Percentiles rank a stretch among this genome's conserved stretches.
These are phyloP conservation scores for Fonsecaea erecta DNA, from an alignment of 2,329 filamentous ascomycete species.

Conservation along the genomic window DNA sequence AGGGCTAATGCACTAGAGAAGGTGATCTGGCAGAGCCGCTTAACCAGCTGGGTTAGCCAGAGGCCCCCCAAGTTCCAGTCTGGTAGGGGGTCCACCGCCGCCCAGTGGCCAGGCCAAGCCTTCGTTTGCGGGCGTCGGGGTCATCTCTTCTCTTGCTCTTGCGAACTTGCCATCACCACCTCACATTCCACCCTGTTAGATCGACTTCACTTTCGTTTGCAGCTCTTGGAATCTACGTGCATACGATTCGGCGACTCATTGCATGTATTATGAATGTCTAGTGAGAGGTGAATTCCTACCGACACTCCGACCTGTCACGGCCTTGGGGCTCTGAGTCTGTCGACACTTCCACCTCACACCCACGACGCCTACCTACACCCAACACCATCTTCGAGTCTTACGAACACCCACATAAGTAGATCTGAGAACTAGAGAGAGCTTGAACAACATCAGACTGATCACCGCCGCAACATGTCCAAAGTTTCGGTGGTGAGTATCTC, in stretches of 20 bases:
- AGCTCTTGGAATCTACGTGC: not conserved
- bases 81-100: not conserved
- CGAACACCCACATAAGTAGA: not conserved
- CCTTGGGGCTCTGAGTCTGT: not conserved
- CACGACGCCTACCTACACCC: not conserved
- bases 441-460: not conserved
- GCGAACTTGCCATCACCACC: conserved; percentile 27
- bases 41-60: not conserved
- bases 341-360: not conserved
- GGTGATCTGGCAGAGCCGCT: not conserved
- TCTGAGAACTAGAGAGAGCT: not conserved
- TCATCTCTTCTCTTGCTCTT: conserved; percentile 27
- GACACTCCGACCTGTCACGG: not conserved
- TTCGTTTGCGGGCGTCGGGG: conserved; percentile 28
- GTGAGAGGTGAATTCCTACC: not conserved
- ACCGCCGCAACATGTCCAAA: conserved; percentile 33
- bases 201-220: not conserved
- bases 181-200: conserved; percentile 16
- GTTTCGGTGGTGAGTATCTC: conserved; percentile 33
- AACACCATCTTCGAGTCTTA: not conserved
- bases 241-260: not conserved
- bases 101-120: conserved; percentile 28
- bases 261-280: not conserved
- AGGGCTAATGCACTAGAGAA: not conserved
- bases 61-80: not conserved